A percentile compares a stretch with the other conserved stretches of the same genome.
phyloP scores from a whole-genome alignment of 306 rosid species.

The Ormosia emarginata region DNA sequence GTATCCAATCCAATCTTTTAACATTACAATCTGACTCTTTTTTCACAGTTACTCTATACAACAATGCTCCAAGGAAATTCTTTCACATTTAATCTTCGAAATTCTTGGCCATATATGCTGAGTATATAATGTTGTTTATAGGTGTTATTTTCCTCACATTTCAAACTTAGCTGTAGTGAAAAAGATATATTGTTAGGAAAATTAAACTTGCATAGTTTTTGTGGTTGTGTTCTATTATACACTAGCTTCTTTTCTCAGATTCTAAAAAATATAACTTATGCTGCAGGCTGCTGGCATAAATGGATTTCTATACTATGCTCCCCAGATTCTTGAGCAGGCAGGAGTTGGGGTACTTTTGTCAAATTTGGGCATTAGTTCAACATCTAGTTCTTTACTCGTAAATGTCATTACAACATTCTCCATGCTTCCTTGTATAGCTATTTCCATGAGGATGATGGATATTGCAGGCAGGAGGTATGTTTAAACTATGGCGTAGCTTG shows the following conservation, averaged over 20 bases:
- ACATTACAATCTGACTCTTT: not conserved
- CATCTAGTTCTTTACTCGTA: slow-evolving; percentile 48
- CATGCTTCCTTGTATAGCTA: slow-evolving; percentile 72
- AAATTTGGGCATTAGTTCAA: slow-evolving; percentile 37
- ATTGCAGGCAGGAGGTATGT: slow-evolving; percentile 64
- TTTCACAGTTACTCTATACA: not conserved
- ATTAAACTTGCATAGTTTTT: not conserved
- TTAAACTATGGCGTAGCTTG: not conserved
- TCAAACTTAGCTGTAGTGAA: not conserved
- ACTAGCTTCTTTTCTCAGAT: not conserved
- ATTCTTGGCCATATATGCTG: not conserved
- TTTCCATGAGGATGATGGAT: slow-evolving; percentile 71
- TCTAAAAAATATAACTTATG: not conserved
- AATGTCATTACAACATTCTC: slow-evolving; percentile 47
- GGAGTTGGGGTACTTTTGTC: slow-evolving; percentile 57
- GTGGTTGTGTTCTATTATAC: not conserved
- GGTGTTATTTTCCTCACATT: not conserved
- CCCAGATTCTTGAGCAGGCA: slow-evolving; percentile 59
- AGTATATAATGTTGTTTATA: not conserved
- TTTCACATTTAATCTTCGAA: not conserved
- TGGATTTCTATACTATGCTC: slow-evolving; percentile 64
- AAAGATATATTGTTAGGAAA: not conserved
- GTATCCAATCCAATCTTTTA: not conserved
- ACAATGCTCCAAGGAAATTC: not conserved
- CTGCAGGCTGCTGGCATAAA: slow-evolving; percentile 66